These are phyloP conservation scores for Sporothrix globosa DNA, from an alignment of 2,329 filamentous ascomycete genomes.

Conservation along the genomic window DNA sequence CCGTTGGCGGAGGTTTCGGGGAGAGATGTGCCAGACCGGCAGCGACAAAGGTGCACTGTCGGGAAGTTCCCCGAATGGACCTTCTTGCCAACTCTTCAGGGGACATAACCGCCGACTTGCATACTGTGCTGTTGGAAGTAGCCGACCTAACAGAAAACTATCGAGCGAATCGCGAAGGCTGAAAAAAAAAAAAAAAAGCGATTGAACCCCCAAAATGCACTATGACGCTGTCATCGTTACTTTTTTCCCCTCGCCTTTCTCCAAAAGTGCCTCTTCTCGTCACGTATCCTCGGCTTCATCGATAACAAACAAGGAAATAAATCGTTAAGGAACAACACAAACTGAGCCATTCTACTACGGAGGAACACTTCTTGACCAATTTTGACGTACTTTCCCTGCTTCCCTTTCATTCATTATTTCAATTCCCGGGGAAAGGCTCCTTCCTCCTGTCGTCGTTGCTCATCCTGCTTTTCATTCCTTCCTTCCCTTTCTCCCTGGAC, in stretches of 20 bases:
- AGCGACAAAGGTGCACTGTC: too few relatives aligned
- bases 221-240: conserved; percentile 11
- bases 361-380: neutral
- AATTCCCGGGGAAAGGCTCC: conserved; percentile 16
- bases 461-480: neutral
- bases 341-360: neutral
- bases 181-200: conserved; percentile 13
- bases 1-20: conserved; percentile 32
- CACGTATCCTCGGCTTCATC: conserved; percentile 6
- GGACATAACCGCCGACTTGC: neutral
- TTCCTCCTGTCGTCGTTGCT: conserved; percentile 22
- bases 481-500: neutral
- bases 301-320: neutral
- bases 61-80: neutral
- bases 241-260: conserved; percentile 1
- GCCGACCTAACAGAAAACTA: conserved; percentile 10
- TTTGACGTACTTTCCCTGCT: conserved; percentile 12
- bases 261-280: conserved; percentile 6
- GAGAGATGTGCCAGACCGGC: conserved; percentile 25
- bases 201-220: conserved; percentile 14
- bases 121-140: neutral
- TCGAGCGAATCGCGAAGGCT: conserved; percentile 2
- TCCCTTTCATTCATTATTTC: neutral
- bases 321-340: neutral
- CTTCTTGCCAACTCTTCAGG: neutral